These are phyloP conservation scores for Cnidoscolus chayamansa DNA, from an alignment of 441 rosid genomes.

Conservation along the genomic window DNA sequence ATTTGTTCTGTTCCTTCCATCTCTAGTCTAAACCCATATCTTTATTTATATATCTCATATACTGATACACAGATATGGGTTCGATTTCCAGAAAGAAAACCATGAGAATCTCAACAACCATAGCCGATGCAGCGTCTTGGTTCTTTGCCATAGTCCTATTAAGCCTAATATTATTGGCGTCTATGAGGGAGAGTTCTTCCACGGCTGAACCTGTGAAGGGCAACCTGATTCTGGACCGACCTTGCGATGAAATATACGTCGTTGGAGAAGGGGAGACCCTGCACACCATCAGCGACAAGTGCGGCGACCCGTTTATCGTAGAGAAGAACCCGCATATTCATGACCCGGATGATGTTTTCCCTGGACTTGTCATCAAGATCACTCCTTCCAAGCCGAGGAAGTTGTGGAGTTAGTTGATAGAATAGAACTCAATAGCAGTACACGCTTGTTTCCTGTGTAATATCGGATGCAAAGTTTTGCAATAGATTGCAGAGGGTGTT, in stretches of 20 bases:
- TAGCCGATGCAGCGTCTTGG: constrained; percentile 57
- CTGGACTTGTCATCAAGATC: constrained; percentile 84
- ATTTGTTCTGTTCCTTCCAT: background rate
- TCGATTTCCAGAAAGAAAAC: constrained; percentile 17
- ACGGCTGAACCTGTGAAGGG: constrained; percentile 40
- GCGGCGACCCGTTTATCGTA: constrained; percentile 83
- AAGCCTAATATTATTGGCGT: constrained; percentile 52
- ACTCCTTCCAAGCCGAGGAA: constrained; percentile 42
- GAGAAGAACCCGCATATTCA: constrained; percentile 96
- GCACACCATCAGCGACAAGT: constrained; percentile 79
- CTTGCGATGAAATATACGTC: constrained; percentile 91
- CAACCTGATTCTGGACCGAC: constrained; percentile 36
- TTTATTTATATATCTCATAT: constrained; percentile 1
- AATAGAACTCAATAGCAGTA: background rate
- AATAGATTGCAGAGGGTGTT: background rate
- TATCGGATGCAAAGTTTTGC: background rate
- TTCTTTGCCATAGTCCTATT: constrained; percentile 57
- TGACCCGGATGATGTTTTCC: constrained; percentile 93
- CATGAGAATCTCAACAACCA: constrained; percentile 28
- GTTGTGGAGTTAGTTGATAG: constrained; percentile 24
- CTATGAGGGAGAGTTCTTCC: constrained; percentile 35
- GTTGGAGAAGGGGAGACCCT: constrained; percentile 93
- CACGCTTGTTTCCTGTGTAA: background rate
- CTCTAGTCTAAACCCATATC: background rate
- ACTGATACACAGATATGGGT: background rate